Evolutionary conservation across 345 rosid genomes (phyloP), one percentile per base, ranked within the genome.

Genomic region (Sisymbrium altissimum): DNA sequence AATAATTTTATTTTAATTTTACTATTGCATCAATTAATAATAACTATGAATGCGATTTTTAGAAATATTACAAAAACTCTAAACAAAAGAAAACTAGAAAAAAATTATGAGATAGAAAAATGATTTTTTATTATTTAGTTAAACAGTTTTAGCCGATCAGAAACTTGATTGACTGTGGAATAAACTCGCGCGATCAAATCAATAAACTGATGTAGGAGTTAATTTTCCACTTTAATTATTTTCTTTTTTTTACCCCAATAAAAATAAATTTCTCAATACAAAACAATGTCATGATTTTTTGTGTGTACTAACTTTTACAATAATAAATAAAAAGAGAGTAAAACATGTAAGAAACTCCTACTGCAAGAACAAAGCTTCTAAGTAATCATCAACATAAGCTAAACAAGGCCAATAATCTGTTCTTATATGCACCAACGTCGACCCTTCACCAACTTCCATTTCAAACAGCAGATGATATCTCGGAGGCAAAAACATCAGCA

Each of bases 381-480:
- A 80, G 73, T 88, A 95, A 73, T 90, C 99, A 77, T 92, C 99
- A 56, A 92, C 86, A 73, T 92, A 95, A 33, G 99, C 97, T 65
- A 95, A 85, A 87, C 97, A 95, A 6, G 97, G 99, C 99, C 99
- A 92, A 71, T 92, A 86, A 83, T 95, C 99, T 12, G 97, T 92
- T 82, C 99, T 84, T 62, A 95, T 86, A 54, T 90, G 90, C 62
- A 92, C 97, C 68, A 95, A 84, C 52, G 97, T 90, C 15, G 99
- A 86, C 52, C 66, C 70, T 65, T 90, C 89, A 27, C 85, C 77
- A 44, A 95, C 93, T 87, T 95, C 99, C 93, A 95, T 95, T 77
- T 84, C 93, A 79, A 91, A 75, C 58, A 95, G 84, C 30, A 95
- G 92, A 85, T 95, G 99, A 84, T 84, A 95, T 83, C 90, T 87